These are phyloP conservation scores for Petasospora fabianii DNA, from an alignment of 1,139 yeast species.

Conservation along the genomic window DNA sequence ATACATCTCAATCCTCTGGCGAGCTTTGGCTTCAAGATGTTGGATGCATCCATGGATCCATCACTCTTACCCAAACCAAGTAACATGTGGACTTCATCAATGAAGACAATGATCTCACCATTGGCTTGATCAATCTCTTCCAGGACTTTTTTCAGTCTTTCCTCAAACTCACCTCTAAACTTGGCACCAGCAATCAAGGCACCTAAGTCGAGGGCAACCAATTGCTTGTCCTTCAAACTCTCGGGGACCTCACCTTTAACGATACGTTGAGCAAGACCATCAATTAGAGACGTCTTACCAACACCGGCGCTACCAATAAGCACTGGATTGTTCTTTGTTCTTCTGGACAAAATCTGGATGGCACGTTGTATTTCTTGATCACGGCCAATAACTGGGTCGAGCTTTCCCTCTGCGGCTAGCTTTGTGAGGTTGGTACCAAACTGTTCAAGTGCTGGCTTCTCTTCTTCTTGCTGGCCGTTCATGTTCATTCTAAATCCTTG, in stretches of 20 bases:
- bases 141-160: conserved; percentile 75
- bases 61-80: conserved; percentile 93
- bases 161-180: conserved; percentile 94
- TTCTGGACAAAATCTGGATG: conserved; percentile 82
- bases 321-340: conserved; percentile 94
- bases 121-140: conserved; percentile 83
- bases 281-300: conserved; percentile 95
- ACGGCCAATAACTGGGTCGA: conserved; percentile 96
- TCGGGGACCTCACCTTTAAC: conserved; percentile 93
- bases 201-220: conserved; percentile 83
- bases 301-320: conserved; percentile 96
- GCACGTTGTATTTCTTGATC: conserved; percentile 94
- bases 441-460: conserved; percentile 76
- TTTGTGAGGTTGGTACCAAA: conserved; percentile 87
- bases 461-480: conserved; percentile 41
- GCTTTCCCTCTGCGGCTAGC: conserved; percentile 81
- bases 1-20: conserved; percentile 95
- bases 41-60: conserved; percentile 95
- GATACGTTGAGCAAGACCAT: conserved; percentile 92
- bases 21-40: conserved; percentile 85
- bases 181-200: conserved; percentile 92
- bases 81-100: conserved; percentile 89
- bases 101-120: conserved; percentile 76
- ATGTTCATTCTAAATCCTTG: conserved; percentile 31
- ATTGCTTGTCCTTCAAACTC: conserved; percentile 77